Conservation (phyloP, 495 filamentous ascomycete genomes). For the Xylaria nigripes region DNA sequence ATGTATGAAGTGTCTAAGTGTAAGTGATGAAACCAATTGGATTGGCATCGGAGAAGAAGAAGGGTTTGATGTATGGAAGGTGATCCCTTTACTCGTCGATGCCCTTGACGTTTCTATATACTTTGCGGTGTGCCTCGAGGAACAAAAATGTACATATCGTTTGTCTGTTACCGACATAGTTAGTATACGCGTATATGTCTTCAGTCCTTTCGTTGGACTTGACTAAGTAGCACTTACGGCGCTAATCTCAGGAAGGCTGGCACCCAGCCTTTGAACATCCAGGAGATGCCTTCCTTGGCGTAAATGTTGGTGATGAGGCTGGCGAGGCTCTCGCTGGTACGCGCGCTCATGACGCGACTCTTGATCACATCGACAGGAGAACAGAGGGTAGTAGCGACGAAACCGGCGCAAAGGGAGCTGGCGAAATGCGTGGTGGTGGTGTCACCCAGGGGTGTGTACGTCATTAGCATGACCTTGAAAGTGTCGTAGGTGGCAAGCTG, state of each 20-base stretch:
- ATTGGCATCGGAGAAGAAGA: background rate
- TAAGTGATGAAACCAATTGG: background rate
- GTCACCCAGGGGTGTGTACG: conserved; percentile 61
- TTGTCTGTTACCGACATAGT: conserved; percentile 43
- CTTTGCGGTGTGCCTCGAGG: conserved; percentile 81
- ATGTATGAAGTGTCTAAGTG: background rate
- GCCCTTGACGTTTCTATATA: conserved; percentile 47
- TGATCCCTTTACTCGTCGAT: conserved; percentile 27
- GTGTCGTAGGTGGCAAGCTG: conserved; percentile 89
- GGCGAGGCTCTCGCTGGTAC: conserved; percentile 50
- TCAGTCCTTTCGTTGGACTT: background rate
- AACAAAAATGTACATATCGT: conserved; percentile 94
- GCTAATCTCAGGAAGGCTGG: conserved; percentile 90
- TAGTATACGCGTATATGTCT: background rate
- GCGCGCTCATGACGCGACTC: conserved; percentile 83
- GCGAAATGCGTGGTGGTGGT: conserved; percentile 77
- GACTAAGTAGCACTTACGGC: conserved; percentile 35
- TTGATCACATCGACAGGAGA: conserved; percentile 97
- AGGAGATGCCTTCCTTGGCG: conserved; percentile 67
- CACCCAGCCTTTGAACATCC: conserved; percentile 98
- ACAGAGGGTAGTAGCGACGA: conserved; percentile 91
- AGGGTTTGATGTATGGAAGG: background rate
- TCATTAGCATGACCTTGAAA: conserved; percentile 73
- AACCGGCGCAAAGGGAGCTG: conserved; percentile 77
- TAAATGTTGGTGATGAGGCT: conserved; percentile 59